Evolutionary conservation across 1,284 basidiomycete genomes (phyloP), one percentile per base, ranked within the genome.

Genomic region (Filobasidium uniguttulatum): DNA sequence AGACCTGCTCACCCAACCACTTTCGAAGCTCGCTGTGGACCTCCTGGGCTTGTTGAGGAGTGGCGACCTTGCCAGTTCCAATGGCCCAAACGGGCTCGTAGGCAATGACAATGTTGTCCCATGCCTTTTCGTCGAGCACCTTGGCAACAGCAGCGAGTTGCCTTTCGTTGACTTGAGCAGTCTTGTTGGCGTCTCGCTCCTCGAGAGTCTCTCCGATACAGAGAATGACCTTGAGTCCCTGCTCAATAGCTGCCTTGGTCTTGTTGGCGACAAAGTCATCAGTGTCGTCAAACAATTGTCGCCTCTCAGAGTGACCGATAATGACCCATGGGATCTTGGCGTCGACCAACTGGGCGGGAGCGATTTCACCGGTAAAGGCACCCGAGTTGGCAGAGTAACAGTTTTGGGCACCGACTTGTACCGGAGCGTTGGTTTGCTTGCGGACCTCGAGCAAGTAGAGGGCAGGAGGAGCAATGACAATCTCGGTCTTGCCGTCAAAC

Each of bases 71-170:
- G 29, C 44, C 44, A 30, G 44, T 38, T 50, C 91, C 93, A 66
- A 99, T 98, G 35, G 93, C 94, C 94, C 93, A 99, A 26, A 98
- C 93, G 41, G 88, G 87, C 68, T 91, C 87, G 68, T 90, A 98
- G 17, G 93, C 93, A 62, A 98, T 76, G 56, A 98, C 93, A 65
- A 97, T 76, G 62, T 86, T 82, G 67, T 76, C 79, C 89, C 91
- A 97, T 64, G 88, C 81, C 15, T 68, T 69, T 59, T 77, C 75
- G 54, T 76, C 74, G 55, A 84, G 71, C 41, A 78, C 72, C 25
- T 60, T 63, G 29, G 84, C 77, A 56, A 85, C 86, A 48, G 85
- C 81, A 64, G 82, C 74, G 53, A 97, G 78, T 72, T 97, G 91
- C 48, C 71, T 73, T 62, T 87, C 74, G 61, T 89, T 85, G 40